Base-by-base conservation (phyloP, 768 basidiomycete species). In the Inosperma sp. region DNA sequence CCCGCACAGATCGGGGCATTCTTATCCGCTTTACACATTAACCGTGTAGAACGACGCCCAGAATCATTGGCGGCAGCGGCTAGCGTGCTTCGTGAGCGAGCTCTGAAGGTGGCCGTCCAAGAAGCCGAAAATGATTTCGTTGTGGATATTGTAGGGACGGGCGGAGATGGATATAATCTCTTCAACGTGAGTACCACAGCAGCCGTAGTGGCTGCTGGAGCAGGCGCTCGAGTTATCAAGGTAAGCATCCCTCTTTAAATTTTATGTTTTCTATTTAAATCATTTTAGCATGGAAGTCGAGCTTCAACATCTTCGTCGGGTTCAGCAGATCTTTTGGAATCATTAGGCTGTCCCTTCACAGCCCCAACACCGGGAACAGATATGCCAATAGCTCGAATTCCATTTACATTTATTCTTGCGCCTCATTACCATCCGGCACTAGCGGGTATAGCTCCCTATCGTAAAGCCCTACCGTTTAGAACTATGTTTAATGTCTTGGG, bases 181-280 rank as follows among this genome's bases (percentile, higher is more conserved):
- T 97, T 93, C 78, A 97, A 98, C 64, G 94, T 97, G 46, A 94
- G 92, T 64, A 97, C 95, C 1, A 86, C 91, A 2, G 94, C 95
- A 2, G 94, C 81, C 1, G 79, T 99, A 54, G 89, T 97, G 16
- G 95, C 94, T 23, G 93, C 93, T 19, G 95, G 94, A 12, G 89
- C 93, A 6, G 95, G 95, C 5, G 90, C 90, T 0, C 78, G 93
- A 27, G 93, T 99, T 2, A 81, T 92, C 65, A 97, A 99, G 76
- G 93, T 90, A 61, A 53, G 77, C 46, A 30, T 48, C 43, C 25
- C 23, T 23, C 26, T 19, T 29, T 22, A 19, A 26, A 9, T 35
- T 23, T 25, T 29, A 36, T 49, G 43, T 36, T 22, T 43, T 26
- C 21, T 16, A 37, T 23, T 42, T 14, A 4, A 30, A 33, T 51